Base-by-base conservation (phyloP, 106 monocot genomes). In the Narthecium ossifragum region DNA sequence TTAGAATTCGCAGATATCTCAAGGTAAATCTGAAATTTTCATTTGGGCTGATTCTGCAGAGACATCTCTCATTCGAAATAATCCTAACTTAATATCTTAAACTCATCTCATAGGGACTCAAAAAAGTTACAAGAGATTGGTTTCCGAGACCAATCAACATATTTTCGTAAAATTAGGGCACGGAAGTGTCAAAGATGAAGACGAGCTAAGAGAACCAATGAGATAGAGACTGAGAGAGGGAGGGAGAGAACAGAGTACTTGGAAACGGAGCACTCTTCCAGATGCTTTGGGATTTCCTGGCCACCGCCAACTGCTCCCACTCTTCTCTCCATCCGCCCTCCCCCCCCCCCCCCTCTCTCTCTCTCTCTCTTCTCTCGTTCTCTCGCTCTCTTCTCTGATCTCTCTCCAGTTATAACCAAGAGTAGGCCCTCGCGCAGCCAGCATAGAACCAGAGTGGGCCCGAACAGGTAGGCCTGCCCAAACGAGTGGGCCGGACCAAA, bases 231-330 rank as follows among this genome's bases (percentile, higher is more conserved):
- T 15, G 8, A 51, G 20, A 51, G 11, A 22, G 20, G 20, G 0
- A 51, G n/a, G 24, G 50, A 21, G 20, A 21, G 20, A 51, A 22
- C 8, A 22, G 24, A 51, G 12, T 29, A 54, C 53, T 54, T 54
- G 24, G 53, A 21, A 1, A 54, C 53, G 28, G 53, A 27, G 3
- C 53, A 54, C 8, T 54, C 53, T 26, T 54, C 53, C 26, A 54
- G 28, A 12, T 54, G 53, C 53, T 54, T 54, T 26, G 28, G n/a
- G 5, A 5, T 18, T 21, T 49, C 48, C 7, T 18, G 6, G 48
- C 48, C 48, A 4, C 8, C 15, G 5, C 6, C n/a, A 12, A 18
- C 15, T 49, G 48, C n/a, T n/a, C n/a, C n/a, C n/a, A n/a, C n/a
- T n/a, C n/a, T n/a, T n/a, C n/a, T n/a, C n/a, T n/a, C n/a, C n/a